phyloP scores from a whole-genome alignment of 352 stramenopile species.

The Blastocystis sp. region DNA sequence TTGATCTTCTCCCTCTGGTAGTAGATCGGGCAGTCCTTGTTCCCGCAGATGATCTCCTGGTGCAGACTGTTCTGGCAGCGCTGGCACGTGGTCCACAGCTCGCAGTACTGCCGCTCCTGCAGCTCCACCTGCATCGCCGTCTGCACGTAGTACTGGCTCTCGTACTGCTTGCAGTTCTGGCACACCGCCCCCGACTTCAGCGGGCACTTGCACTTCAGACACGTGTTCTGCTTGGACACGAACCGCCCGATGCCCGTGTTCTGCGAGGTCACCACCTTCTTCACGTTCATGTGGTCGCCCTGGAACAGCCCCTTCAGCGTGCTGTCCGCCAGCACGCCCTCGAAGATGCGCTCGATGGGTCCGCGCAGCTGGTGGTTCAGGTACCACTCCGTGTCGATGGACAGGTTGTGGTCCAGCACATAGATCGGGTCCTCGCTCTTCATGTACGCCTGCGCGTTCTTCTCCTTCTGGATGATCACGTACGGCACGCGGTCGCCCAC shows the following conservation, averaged over 20 bases:
- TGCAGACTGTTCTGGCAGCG: constrained; percentile 95
- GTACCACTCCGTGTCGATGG: constrained; percentile 98
- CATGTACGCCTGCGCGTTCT: constrained; percentile 90
- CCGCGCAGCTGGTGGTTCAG: constrained; percentile 96
- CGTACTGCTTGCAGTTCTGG: constrained; percentile 85
- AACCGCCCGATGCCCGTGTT: constrained; percentile 98
- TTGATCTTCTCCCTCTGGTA: constrained; percentile 99
- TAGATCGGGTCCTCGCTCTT: constrained; percentile 97
- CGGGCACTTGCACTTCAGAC: constrained; percentile 89
- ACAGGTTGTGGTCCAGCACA: constrained; percentile 95
- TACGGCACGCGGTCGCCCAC: constrained; percentile 98
- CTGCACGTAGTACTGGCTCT: constrained; percentile 89
- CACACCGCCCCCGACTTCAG: constrained; percentile 86
- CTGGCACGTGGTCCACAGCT: constrained; percentile 96
- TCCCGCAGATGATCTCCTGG: constrained; percentile 85
- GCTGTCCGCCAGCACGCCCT: constrained; percentile 88
- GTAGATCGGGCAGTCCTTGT: constrained; percentile 98
- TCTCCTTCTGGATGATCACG: constrained; percentile 95
- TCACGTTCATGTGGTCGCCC: constrained; percentile 94
- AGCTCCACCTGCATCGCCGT: constrained; percentile 88
- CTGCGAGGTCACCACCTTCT: constrained; percentile 88
- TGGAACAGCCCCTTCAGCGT: constrained; percentile 85
- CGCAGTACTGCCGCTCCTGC: constrained; percentile 87
- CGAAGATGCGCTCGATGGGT: constrained; percentile 94
- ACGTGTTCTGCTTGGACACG: constrained; percentile 93